Percentiles rank a stretch among this genome's conserved stretches.
phyloP scores from a whole-genome alignment of 306 rosid genomes.

The Delonix regia region DNA sequence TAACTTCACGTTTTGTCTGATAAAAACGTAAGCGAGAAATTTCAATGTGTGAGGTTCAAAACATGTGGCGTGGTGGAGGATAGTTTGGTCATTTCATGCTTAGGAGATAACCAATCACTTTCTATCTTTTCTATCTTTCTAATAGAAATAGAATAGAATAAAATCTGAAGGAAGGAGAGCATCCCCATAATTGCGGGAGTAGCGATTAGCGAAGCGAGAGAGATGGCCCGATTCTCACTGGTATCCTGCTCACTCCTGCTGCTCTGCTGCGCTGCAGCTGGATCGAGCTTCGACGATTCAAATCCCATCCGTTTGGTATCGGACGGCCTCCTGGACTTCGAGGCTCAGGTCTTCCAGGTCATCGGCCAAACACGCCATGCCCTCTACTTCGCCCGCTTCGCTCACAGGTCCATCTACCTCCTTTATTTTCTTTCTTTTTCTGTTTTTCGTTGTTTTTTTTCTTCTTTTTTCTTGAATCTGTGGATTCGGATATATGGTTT shows the following conservation, averaged over 20 bases:
- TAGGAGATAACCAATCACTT: background rate
- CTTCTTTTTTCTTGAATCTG: background rate
- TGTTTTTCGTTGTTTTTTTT: background rate
- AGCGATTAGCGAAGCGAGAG: background rate
- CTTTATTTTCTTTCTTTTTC: background rate
- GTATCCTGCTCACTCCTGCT: constrained; percentile 40
- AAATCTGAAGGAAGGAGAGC: too few relatives aligned
- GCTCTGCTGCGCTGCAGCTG: constrained; percentile 51
- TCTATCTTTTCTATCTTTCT: too few relatives aligned
- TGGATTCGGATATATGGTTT: background rate
- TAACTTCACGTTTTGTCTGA: too few relatives aligned
- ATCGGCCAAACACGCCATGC: constrained; percentile 63
- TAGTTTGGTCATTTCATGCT: background rate
- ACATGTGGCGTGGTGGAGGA: background rate
- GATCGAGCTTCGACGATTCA: constrained; percentile 64
- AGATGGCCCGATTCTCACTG: constrained; percentile 60
- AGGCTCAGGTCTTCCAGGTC: constrained; percentile 56
- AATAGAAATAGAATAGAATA: too few relatives aligned
- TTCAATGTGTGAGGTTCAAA: background rate
- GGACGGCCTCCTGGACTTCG: constrained; percentile 55
- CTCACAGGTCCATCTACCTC: constrained; percentile 44
- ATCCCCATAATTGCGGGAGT: constrained; percentile 3
- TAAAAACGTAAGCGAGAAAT: background rate
- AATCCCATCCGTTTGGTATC: constrained; percentile 73
- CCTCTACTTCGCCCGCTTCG: constrained; percentile 79